Evolutionary conservation across 202 grass and related monocot species (phyloP), one percentile per base, ranked within the genome.

Genomic region (Zoysia matrella): DNA sequence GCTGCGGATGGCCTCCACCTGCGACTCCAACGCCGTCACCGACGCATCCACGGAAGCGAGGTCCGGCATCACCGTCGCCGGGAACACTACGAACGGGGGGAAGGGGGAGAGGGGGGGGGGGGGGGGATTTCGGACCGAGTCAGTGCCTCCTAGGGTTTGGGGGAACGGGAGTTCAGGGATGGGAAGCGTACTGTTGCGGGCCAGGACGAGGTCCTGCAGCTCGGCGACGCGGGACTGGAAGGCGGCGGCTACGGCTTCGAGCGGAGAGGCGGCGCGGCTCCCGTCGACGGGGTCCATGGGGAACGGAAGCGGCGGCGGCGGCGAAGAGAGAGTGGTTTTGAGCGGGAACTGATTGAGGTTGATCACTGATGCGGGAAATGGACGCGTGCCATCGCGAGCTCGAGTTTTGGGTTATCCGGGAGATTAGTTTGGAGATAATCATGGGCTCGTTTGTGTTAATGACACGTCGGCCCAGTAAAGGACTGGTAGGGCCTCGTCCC

Each of bases 121-220:
- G 10, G 53, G 8, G 11, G 5, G 7, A 39, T 81, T 48, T 65
- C 16, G 52, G 52, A 30, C 3, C 22, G 58, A 63, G n/a, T 75
- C 67, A 86, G 65, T 52, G 30, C 47, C 52, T 49, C 61, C 49
- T 53, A 67, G 69, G 64, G 76, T 72, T 78, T 82, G 48, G 14
- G 16, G 67, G 73, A 55, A 13, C 4, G 48, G 49, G 18, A 51
- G 12, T 13, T 53, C 52, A 16, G 63, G 49, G 71, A 64, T 65
- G 18, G 72, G 76, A 66, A 55, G 11, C 71, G 72, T 87, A 98
- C 95, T 94, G 88, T 91, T 98, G 76, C 95, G 88, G 75, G 95
- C 95, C 72, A 98, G 79, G 73, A 92, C 90, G 54, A 98, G 90
- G 15, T 93, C 88, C 79, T 93, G 92, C 52, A 95, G 90, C 75